Evolutionary conservation across 192 early-diverging fungal genomes (phyloP).

Genomic region (Haplosporangium gracile): DNA sequence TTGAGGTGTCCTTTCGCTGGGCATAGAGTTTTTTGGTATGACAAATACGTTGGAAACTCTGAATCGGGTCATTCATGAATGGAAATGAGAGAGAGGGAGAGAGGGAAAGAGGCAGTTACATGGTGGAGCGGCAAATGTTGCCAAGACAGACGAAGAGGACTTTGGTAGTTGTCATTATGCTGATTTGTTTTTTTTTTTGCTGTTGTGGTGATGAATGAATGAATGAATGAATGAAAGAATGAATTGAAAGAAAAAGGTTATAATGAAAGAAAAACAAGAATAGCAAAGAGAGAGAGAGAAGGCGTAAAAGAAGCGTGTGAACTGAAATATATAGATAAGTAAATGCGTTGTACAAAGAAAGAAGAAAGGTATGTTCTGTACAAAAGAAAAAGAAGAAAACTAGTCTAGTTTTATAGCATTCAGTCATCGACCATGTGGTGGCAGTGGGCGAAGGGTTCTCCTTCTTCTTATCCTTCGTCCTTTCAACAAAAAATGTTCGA

Average conservation of each 20-base stretch:
- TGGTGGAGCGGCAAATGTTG: slow-evolving; percentile 86
- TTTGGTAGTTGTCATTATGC: slow-evolving; percentile 29
- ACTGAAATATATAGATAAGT: not conserved
- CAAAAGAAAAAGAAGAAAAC: not conserved
- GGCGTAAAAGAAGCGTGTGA: slow-evolving; percentile 2
- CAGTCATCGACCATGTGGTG: not conserved
- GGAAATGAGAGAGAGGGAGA: not conserved
- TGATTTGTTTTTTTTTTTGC: not conserved
- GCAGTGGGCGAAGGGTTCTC: not conserved
- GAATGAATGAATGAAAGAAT: not conserved
- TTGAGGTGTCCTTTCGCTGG: not conserved
- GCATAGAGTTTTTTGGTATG: not conserved
- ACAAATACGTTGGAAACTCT: not conserved
- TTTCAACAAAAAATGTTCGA: not conserved
- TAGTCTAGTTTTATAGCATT: not conserved
- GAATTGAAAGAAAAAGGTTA: not conserved
- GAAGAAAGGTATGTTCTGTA: not conserved
- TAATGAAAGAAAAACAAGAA: not conserved
- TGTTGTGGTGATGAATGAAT: not conserved
- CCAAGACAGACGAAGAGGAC: slow-evolving; percentile 78
- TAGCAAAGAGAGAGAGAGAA: not conserved
- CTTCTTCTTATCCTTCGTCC: not conserved
- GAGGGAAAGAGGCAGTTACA: slow-evolving; percentile 17
- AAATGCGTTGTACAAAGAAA: not conserved
- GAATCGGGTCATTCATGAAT: not conserved